A percentile compares a stretch with the other conserved stretches of the same genome.
Conservation (phyloP, 148 eudicot genomes). For the Camellia sinensis region DNA sequence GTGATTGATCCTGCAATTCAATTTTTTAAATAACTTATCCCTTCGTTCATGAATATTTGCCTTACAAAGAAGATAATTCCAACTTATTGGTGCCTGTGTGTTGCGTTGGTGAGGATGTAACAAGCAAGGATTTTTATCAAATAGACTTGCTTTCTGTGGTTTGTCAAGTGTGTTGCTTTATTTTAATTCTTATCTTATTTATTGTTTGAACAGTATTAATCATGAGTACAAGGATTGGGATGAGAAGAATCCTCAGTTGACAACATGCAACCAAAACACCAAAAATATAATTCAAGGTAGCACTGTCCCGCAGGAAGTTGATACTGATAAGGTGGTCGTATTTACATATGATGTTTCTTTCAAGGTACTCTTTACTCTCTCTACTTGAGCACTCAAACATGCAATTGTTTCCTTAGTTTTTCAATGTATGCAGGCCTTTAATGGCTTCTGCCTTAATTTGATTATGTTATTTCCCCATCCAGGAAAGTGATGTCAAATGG, state of each 20-base stretch:
- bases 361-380: conserved; percentile 29
- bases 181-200: neutral
- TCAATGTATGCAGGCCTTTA: no score
- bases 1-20: neutral
- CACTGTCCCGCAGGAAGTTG: conserved; percentile 56
- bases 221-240: conserved; percentile 60
- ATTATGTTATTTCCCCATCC: conserved; percentile 1
- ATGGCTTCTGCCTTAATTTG: neutral
- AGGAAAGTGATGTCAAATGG: conserved; percentile 52
- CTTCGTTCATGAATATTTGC: conserved; percentile 2
- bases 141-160: conserved; percentile 10
- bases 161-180: neutral
- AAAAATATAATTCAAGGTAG: conserved; percentile 40
- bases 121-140: neutral
- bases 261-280: conserved; percentile 54
- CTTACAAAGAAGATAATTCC: neutral
- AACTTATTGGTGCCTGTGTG: neutral
- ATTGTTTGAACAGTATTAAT: conserved; percentile 35
- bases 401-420: neutral
- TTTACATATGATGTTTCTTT: conserved; percentile 58
- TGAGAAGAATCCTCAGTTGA: conserved; percentile 53
- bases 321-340: conserved; percentile 41
- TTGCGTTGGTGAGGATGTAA: conserved; percentile 4
- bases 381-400: neutral
- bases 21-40: neutral